Evolutionary conservation across 2,329 filamentous ascomycete species (phyloP), one percentile per base, ranked within the genome.

Genomic region (Rhinocladiella mackenziei): DNA sequence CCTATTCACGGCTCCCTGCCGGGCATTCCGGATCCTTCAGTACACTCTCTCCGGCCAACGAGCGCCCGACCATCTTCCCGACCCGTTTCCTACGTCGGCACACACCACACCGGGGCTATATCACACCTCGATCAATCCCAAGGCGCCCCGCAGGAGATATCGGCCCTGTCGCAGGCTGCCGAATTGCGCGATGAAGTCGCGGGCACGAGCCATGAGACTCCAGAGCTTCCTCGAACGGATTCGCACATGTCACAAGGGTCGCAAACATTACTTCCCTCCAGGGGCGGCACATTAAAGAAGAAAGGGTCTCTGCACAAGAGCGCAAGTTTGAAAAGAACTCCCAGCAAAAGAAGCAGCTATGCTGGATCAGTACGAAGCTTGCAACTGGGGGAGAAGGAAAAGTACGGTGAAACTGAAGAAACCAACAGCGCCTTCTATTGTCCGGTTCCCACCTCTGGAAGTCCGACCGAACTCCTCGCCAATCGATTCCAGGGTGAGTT

Each of bases 361-460:
- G 87, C 89, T 19, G 89, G 89, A 43, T 94, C 89, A 62, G 87
- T 96, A 39, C 80, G 81, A 57, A 94, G 89, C 58, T 73, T 94
- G 45, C 80, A 77, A 18, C 69, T 89, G 44, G 85, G 86, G 47
- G 81, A 85, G 48, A 77, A 70, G 39, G 68, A 72, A 50, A 70
- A 68, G 49, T 71, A 71, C 46, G 69, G 73, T 4, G 83, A 87
- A 48, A 75, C 78, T 49, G 78, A 83, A 47, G 81, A 87, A 61
- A 73, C 76, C 55, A 84, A 89, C 62, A 96, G 86, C 66, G 87
- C 84, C 31, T 96, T 96, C 63, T 83, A 82, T 63, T 89, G 88
- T 36, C 92, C 92, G 1, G 84, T 98, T 23, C 92, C 89, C 2
- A 96, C 87, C 4, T 79, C 78, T 13, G 87, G 88, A 3, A 89